Base-by-base conservation (phyloP, 768 basidiomycete species). In the Pulveroboletus ravenelii region DNA sequence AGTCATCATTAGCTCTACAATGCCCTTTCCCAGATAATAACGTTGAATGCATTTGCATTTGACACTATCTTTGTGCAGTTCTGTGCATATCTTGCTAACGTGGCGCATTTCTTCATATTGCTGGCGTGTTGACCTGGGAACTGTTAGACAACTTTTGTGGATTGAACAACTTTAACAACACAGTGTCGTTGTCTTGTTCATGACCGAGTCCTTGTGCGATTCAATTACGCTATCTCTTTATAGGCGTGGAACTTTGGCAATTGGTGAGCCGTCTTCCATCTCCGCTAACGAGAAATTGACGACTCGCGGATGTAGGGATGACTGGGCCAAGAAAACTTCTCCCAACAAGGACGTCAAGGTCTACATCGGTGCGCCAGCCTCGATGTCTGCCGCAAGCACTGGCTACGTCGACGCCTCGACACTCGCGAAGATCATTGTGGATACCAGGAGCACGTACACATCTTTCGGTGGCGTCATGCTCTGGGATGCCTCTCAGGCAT, bases 1-100 rank as follows among this genome's bases (percentile, higher is more conserved):
- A 42, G 10, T 20, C n/a, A 18, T 47, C 6, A 5, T 39, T 20
- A 57, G 71, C 71, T 37, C 71, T 72, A 35, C 71, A 79, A 45
- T 78, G 77, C 56, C 74, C 74, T 6, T 79, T 63, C 60, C 78
- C 77, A 0, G 77, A 79, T 56, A 6, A 59, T 69, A 1, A 71
- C 74, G 39, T 56, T 78, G 55, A 72, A 73, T 54, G 61, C 58
- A 0, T 74, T 74, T 27, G 65, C 58, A 0, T 78, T 79, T 48
- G 77, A 79, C 52, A 76, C 75, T 3, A 64, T 78, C 45, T 79
- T 75, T 37, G 78, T 78, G 20, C 77, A 78, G 53, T 78, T 78
- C 63, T 78, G 77, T 57, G 52, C 42, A 48, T 51, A 13, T 15
- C 29, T 15, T 18, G 10, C 18, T 14, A 41, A 18, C 34, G 7